Conservation (phyloP, 257 asterid species). For the Jaltomata sinuosa region DNA sequence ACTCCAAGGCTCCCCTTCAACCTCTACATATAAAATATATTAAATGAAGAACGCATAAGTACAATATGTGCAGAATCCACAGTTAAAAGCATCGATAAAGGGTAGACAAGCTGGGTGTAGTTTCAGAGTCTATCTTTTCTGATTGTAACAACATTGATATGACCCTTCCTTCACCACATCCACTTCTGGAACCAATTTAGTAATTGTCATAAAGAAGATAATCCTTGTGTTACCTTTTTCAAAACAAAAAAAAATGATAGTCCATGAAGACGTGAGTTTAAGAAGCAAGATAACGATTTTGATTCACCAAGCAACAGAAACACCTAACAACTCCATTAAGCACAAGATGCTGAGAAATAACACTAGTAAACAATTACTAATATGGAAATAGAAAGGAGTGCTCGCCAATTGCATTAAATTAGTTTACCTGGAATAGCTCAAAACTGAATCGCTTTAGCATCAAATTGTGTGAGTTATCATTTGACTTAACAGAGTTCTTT, state of each 20-base stretch:
- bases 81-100: background rate
- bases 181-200: background rate
- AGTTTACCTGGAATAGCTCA: constrained; percentile 78
- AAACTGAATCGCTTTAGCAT: constrained; percentile 90
- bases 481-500: constrained; percentile 50
- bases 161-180: background rate
- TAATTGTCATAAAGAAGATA: background rate
- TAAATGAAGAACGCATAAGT: background rate
- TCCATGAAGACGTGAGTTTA: background rate
- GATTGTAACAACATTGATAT: background rate
- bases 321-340: background rate
- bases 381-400: background rate
- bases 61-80: background rate
- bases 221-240: background rate
- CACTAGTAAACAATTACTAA: background rate
- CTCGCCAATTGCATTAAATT: background rate
- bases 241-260: background rate
- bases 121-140: background rate
- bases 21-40: background rate
- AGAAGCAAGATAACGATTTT: background rate
- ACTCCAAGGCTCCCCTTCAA: too few species aligned
- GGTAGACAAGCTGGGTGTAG: background rate
- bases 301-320: background rate
- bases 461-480: constrained; percentile 65
- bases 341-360: background rate